Evolutionary conservation across 192 early-diverging fungal genomes (phyloP).

Genomic region (Rhizoclosmatium sp.): DNA sequence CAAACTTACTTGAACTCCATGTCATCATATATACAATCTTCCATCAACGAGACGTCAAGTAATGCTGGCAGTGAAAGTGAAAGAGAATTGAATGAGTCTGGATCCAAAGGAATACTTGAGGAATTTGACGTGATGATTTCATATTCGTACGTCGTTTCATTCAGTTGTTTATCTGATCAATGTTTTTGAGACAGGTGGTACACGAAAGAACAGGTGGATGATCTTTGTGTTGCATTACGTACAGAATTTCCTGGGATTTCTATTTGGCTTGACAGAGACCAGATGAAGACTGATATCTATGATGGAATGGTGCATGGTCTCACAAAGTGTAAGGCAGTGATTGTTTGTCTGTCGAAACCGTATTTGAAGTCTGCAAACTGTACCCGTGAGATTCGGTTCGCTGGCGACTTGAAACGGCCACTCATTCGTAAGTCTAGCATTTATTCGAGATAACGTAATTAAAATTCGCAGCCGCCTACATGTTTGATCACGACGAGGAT

Average conservation of each 20-base stretch:
- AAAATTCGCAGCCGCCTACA: neutral
- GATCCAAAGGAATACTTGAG: too few species aligned
- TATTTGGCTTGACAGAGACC: constrained; percentile 10
- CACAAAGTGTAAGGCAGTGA: constrained; percentile 17
- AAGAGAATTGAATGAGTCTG: too few species aligned
- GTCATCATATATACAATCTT: too few species aligned
- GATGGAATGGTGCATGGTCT: constrained; percentile 13
- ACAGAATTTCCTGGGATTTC: neutral
- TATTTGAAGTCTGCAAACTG: constrained; percentile 24
- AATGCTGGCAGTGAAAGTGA: too few species aligned
- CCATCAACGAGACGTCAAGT: too few species aligned
- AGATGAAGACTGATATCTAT: constrained; percentile 31
- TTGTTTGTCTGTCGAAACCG: constrained; percentile 27
- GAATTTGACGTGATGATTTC: constrained; percentile 25
- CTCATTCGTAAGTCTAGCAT: neutral
- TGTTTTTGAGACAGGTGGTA: neutral
- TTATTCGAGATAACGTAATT: too few species aligned
- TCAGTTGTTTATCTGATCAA: neutral
- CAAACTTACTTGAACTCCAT: too few species aligned
- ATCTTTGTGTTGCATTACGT: neutral
- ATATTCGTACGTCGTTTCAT: neutral
- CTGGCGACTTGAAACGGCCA: constrained; percentile 27
- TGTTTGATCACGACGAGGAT: constrained; percentile 11
- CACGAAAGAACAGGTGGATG: constrained; percentile 4
- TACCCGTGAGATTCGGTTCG: constrained; percentile 13